Conservation (phyloP, 192 early-diverging fungal species). For the Lunasporangiospora selenospora region DNA sequence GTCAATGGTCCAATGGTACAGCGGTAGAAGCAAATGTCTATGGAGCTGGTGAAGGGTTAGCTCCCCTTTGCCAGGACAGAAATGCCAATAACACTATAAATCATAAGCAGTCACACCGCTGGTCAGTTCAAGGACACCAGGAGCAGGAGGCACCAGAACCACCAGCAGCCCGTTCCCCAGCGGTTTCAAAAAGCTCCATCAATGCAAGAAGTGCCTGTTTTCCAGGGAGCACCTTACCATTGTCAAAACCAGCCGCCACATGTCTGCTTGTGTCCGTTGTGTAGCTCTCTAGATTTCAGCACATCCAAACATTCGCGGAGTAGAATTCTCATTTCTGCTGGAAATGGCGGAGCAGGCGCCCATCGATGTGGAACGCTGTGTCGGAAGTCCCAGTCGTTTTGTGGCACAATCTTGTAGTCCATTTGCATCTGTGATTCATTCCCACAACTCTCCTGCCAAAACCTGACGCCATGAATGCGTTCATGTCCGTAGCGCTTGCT, state of each 20-base stretch:
- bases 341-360: constrained; percentile 15
- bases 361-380: constrained; percentile 12
- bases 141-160: no score
- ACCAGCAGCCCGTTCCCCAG: no score
- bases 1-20: no score
- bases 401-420: constrained; percentile 11
- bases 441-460: constrained; percentile 12
- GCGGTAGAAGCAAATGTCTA: no score
- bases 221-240: constrained; percentile 15
- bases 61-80: no score
- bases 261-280: constrained; percentile 9
- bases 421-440: constrained; percentile 7
- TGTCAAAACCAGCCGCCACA: constrained; percentile 16
- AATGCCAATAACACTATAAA: no score
- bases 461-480: constrained; percentile 17
- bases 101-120: no score
- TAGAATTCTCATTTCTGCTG: constrained; percentile 12
- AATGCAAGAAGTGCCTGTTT: constrained; percentile 15
- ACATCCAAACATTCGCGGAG: no score
- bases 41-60: no score
- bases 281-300: constrained; percentile 10
- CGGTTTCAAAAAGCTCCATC: no score
- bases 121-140: no score
- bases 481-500: constrained; percentile 13
- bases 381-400: constrained; percentile 15